Percentiles rank a stretch among this genome's conserved stretches.
phyloP scores from a whole-genome alignment of 2,329 filamentous ascomycete genomes.

The Verticillium isaacii region DNA sequence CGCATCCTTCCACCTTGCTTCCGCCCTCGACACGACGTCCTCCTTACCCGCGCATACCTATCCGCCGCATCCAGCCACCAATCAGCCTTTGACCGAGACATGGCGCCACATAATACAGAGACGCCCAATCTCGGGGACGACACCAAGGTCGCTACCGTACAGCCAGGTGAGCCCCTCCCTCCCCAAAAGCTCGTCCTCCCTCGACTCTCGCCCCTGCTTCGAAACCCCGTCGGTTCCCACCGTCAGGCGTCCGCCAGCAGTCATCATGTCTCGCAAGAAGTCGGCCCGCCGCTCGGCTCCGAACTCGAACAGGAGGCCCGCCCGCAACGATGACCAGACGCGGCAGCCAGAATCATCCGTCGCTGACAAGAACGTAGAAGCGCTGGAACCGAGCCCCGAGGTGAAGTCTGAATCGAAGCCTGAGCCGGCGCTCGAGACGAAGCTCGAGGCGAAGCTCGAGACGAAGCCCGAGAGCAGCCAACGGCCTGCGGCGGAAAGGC shows the following conservation, averaged over 20 bases:
- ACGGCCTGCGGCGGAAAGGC: slow-evolving; percentile 4
- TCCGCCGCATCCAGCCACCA: background rate
- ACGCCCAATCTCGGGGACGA: slow-evolving; percentile 12
- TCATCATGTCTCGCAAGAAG: slow-evolving; percentile 12
- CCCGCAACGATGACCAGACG: background rate
- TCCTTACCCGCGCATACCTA: background rate
- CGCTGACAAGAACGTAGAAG: background rate
- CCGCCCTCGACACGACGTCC: background rate
- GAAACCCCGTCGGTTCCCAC: background rate
- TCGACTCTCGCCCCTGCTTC: background rate
- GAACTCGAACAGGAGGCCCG: slow-evolving; percentile 5
- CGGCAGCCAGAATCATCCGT: background rate
- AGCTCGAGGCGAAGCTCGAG: slow-evolving; percentile 5
- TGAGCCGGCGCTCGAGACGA: slow-evolving; percentile 6
- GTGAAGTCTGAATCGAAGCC: background rate
- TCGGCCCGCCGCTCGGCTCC: background rate
- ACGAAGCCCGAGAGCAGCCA: background rate
- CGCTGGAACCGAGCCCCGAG: background rate
- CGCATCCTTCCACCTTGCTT: background rate
- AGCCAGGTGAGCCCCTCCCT: slow-evolving; percentile 7
- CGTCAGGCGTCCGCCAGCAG: background rate
- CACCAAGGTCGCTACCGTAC: slow-evolving; percentile 7
- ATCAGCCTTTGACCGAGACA: slow-evolving; percentile 1
- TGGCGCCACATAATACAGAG: slow-evolving; percentile 5
- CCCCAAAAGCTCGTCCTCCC: slow-evolving; percentile 2